These are phyloP conservation scores for Bombardia bombarda DNA, from an alignment of 495 filamentous ascomycete species.

Conservation along the genomic window DNA sequence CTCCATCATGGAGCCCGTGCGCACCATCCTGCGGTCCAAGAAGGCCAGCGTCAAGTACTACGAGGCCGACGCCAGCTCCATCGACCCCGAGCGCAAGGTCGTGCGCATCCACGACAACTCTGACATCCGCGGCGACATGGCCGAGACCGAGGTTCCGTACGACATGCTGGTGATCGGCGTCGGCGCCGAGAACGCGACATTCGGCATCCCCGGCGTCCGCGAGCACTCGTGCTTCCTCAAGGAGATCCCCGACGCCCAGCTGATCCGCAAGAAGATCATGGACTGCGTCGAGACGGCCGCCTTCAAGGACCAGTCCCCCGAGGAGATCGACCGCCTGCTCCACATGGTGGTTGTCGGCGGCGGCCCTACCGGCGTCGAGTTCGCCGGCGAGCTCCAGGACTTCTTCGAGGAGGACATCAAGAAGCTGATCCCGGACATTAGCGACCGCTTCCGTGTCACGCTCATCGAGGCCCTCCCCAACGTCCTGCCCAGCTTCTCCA, in stretches of 20 bases:
- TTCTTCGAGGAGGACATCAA: conserved; percentile 97
- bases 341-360: conserved; percentile 99
- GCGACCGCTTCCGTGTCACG: conserved; percentile 90
- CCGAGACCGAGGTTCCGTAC: conserved; percentile 84
- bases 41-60: conserved; percentile 87
- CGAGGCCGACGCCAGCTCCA: conserved; percentile 95
- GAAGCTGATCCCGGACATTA: conserved; percentile 96
- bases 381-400: conserved; percentile 95
- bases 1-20: conserved; percentile 98
- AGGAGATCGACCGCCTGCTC: conserved; percentile 87
- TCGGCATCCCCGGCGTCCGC: conserved; percentile 90
- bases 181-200: conserved; percentile 96
- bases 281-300: conserved; percentile 97
- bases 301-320: conserved; percentile 91
- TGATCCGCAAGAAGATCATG: conserved; percentile 97
- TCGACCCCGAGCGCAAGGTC: conserved; percentile 86
- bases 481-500: conserved; percentile 97
- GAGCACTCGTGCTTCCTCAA: conserved; percentile 98
- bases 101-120: conserved; percentile 86
- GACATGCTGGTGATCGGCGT: conserved; percentile 98
- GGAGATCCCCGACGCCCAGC: conserved; percentile 91
- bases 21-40: conserved; percentile 90
- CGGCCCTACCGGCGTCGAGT: conserved; percentile 96
- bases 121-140: conserved; percentile 78
- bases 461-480: conserved; percentile 97